These are phyloP conservation scores for Phytophthora pini DNA, from an alignment of 352 stramenopile species.

Conservation along the genomic window DNA sequence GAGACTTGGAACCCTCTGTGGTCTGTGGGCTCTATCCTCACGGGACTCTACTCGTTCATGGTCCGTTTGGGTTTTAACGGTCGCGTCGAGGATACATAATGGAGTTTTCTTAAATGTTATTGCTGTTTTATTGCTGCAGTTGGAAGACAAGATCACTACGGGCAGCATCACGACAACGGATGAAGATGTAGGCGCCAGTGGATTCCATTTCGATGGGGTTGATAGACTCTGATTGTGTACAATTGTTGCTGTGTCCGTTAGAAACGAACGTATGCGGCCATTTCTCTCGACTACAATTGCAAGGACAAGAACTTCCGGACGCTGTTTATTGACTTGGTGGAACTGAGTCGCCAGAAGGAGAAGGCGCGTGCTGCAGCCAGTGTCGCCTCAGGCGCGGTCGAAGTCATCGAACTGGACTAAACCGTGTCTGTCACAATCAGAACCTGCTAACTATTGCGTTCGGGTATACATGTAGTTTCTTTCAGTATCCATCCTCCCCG, in stretches of 20 bases:
- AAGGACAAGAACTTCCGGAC: constrained; percentile 81
- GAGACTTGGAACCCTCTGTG: constrained; percentile 97
- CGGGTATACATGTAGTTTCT: constrained; percentile 21
- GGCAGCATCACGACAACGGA: constrained; percentile 85
- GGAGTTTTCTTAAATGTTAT: background rate
- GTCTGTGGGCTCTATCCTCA: constrained; percentile 95
- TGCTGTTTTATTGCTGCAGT: constrained; percentile 23
- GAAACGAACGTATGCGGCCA: constrained; percentile 75
- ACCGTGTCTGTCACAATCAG: background rate
- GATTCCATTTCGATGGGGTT: background rate
- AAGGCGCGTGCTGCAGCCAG: constrained; percentile 1
- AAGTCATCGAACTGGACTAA: constrained; percentile 20
- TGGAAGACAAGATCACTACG: constrained; percentile 85
- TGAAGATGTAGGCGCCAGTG: constrained; percentile 40
- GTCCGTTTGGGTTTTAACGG: constrained; percentile 26
- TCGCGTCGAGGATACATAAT: background rate
- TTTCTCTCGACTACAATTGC: constrained; percentile 82
- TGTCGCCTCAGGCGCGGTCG: constrained; percentile 1
- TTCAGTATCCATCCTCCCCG: background rate
- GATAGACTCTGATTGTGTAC: background rate
- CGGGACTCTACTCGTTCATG: constrained; percentile 96
- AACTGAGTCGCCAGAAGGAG: constrained; percentile 40
- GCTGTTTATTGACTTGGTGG: constrained; percentile 88
- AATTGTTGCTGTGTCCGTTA: constrained; percentile 16
- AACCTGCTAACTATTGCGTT: constrained; percentile 4